Conservation (phyloP, 768 basidiomycete species). For the Trichaptum fuscoviolaceum region DNA sequence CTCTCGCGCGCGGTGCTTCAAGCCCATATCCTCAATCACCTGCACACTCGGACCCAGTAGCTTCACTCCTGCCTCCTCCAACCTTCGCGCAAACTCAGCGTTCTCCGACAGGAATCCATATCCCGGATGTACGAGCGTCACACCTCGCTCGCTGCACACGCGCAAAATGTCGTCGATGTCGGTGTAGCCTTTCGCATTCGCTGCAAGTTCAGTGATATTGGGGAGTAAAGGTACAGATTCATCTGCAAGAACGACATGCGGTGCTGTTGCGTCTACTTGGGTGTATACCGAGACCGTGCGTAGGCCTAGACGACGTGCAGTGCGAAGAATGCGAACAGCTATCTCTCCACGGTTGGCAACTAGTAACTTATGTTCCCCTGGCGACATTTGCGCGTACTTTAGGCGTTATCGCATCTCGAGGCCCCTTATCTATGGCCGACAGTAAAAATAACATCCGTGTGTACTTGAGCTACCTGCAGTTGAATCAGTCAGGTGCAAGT, state of each 20-base stretch:
- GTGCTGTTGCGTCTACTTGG: no score
- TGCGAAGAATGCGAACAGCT: slow-evolving; percentile 55
- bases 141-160: slow-evolving; percentile 35
- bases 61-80: slow-evolving; percentile 43
- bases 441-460: no score
- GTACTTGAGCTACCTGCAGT: no score
- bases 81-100: slow-evolving; percentile 43
- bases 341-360: slow-evolving; percentile 74
- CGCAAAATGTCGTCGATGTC: slow-evolving; percentile 32
- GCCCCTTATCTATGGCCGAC: no score
- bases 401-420: no score
- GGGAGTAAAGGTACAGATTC: slow-evolving; percentile 36
- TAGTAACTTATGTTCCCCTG: slow-evolving; percentile 41
- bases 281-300: no score
- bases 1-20: slow-evolving; percentile 53
- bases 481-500: no score
- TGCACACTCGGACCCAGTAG: slow-evolving; percentile 54
- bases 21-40: slow-evolving; percentile 49
- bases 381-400: not conserved
- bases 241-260: slow-evolving; percentile 51
- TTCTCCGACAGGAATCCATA: slow-evolving; percentile 68
- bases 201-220: slow-evolving; percentile 13
- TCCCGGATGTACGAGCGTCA: slow-evolving; percentile 56
- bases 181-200: slow-evolving; percentile 44
- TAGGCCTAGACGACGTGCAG: slow-evolving; percentile 47